These are phyloP conservation scores for Fonsecaea pedrosoi DNA, from an alignment of 2,329 filamentous ascomycete genomes.

Conservation along the genomic window DNA sequence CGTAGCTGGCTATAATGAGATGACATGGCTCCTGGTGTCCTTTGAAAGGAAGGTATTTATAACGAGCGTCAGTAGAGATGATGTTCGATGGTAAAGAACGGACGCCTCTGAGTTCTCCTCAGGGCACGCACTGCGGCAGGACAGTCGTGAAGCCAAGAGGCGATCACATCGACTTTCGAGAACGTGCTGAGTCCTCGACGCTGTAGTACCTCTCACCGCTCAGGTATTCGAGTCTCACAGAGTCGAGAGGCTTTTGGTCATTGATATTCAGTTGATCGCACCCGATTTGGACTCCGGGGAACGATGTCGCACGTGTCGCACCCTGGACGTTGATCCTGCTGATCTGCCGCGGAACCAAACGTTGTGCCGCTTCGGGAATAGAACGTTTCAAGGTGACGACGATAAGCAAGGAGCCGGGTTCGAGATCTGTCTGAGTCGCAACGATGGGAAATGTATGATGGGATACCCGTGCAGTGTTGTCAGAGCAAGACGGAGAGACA, in stretches of 20 bases:
- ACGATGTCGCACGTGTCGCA: conserved; percentile 31
- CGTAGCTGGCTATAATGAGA: conserved; percentile 35
- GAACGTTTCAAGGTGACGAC: conserved; percentile 19
- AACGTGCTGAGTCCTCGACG: not conserved
- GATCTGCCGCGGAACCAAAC: conserved; percentile 27
- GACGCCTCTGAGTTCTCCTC: conserved; percentile 12
- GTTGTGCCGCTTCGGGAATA: conserved; percentile 16
- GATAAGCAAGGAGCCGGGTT: conserved; percentile 12
- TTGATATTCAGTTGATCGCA: conserved; percentile 27
- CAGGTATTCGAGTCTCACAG: not conserved
- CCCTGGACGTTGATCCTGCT: conserved; percentile 34
- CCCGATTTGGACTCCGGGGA: conserved; percentile 17
- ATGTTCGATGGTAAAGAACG: conserved; percentile 12
- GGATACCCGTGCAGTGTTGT: not conserved
- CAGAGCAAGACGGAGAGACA: not conserved
- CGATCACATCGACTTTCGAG: conserved; percentile 5
- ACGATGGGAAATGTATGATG: not conserved
- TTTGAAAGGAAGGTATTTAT: not conserved
- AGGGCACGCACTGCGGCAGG: conserved; percentile 10
- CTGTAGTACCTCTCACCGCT: not conserved
- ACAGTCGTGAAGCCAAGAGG: not conserved
- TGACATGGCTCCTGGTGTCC: conserved; percentile 7
- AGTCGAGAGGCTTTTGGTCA: conserved; percentile 3
- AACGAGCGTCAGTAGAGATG: not conserved
- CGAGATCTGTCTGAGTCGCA: conserved; percentile 9